Evolutionary conservation across 352 stramenopile species (phyloP), one percentile per base, ranked within the genome.

Genomic region (Globisporangium rhizosaccharum): DNA sequence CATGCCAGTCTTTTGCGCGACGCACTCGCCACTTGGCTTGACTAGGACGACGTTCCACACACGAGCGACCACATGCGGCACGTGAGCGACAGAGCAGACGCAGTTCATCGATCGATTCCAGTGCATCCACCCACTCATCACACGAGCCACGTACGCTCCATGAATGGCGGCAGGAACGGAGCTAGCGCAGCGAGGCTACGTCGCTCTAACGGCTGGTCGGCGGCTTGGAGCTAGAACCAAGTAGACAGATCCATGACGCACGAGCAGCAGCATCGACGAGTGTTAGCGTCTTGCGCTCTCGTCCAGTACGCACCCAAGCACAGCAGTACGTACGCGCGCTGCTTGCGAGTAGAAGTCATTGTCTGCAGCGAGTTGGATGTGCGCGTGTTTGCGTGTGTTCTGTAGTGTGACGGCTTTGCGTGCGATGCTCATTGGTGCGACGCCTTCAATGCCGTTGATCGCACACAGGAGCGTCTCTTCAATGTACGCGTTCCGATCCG

Each of bases 291-390:
- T 1, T 12, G 33, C 7, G 5, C 28, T 33, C 28, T 33, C 3
- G 28, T 33, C 28, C 49, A 53, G 49, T 5, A 47, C 30, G n/a
- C 45, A 4, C 18, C 50, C 15, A 44, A 0, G 25, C 37, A 15
- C 23, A 41, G 7, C 18, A 23, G 25, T 4, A 53, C 25, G 49
- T 20, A 90, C 82, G 55, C 79, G 70, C 20, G 76, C 48, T 7
- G 80, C 75, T 81, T 98, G 89, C 1, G 90, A 98, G 72, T 99
- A 99, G 72, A 99, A 99, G 52, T 98, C 96, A 66, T 99, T 99
- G 70, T 98, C 94, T 6, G 93, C 96, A 37, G 83, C 62, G 28
- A 99, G 87, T 28, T 68, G 85, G 48, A 98, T 81, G 28, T 76
- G 65, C 20, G 98, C 67, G 1, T 63, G 45, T 8, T 61, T 47